Conservation (phyloP, 306 rosid genomes). For the Begonia fuchsioides region DNA sequence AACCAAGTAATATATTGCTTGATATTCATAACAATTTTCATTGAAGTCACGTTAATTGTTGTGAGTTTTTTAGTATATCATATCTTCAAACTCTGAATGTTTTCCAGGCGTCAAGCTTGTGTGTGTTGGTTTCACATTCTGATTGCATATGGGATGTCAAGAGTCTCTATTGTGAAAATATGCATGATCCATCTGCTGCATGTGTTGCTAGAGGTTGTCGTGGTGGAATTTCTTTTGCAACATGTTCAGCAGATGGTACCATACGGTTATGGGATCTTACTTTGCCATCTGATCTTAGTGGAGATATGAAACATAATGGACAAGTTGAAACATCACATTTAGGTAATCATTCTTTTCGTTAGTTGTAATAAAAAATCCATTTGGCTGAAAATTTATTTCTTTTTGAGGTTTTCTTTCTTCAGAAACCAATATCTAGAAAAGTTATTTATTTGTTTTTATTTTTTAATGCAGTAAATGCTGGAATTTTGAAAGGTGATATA, state of each 20-base stretch:
- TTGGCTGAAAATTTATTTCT: not conserved
- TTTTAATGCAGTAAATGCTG: conserved; percentile 44
- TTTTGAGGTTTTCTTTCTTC: conserved; percentile 2
- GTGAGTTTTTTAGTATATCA: not conserved
- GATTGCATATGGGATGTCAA: conserved; percentile 79
- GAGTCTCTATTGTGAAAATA: conserved; percentile 63
- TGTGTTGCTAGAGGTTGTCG: conserved; percentile 75
- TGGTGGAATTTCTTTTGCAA: conserved; percentile 70
- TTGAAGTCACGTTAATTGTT: not conserved
- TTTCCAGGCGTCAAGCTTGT: conserved; percentile 49
- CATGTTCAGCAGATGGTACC: conserved; percentile 70
- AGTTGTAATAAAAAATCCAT: not conserved
- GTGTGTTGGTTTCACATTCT: conserved; percentile 63
- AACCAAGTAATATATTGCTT: conserved; percentile 36
- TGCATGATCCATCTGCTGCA: conserved; percentile 59
- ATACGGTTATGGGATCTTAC: conserved; percentile 77
- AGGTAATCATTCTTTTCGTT: conserved; percentile 22
- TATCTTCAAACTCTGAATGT: conserved; percentile 1
- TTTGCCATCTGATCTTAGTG: conserved; percentile 30
- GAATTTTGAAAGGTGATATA: conserved; percentile 50
- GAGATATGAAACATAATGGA: conserved; percentile 23
- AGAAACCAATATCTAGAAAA: conserved; percentile 3
- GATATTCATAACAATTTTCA: not conserved
- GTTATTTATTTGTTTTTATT: conserved; percentile 8
- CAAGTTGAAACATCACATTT: conserved; percentile 26